Percentiles rank a stretch among this genome's conserved stretches.
phyloP scores from a whole-genome alignment of 768 basidiomycete genomes.

The Cytidiella melzeri region DNA sequence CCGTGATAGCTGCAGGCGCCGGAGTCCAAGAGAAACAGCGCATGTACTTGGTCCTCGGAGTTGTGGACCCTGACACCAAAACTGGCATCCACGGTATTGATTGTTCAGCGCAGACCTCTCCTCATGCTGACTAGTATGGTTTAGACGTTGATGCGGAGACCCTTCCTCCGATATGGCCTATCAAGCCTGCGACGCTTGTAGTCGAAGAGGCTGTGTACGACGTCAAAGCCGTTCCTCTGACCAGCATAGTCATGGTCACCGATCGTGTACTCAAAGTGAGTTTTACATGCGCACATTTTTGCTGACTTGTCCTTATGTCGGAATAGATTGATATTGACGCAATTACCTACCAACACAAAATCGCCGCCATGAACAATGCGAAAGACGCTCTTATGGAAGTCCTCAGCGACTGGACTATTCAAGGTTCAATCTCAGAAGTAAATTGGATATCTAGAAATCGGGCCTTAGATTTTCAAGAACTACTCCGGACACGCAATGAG shows the following conservation, averaged over 20 bases:
- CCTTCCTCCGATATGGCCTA: slow-evolving; percentile 77
- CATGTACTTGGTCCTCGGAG: slow-evolving; percentile 64
- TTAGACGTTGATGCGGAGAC: slow-evolving; percentile 53
- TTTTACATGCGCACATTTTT: background rate
- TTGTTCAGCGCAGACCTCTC: no score
- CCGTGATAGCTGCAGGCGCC: slow-evolving; percentile 37
- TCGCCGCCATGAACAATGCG: slow-evolving; percentile 54
- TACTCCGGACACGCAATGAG: slow-evolving; percentile 51
- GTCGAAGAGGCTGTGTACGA: slow-evolving; percentile 61
- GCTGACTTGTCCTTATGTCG: background rate
- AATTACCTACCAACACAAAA: slow-evolving; percentile 62
- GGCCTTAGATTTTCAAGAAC: slow-evolving; percentile 88
- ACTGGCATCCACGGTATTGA: no score
- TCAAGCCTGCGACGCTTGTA: slow-evolving; percentile 39
- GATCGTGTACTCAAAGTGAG: slow-evolving; percentile 63
- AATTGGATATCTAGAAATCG: slow-evolving; percentile 76
- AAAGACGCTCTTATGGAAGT: slow-evolving; percentile 43
- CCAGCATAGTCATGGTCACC: slow-evolving; percentile 74
- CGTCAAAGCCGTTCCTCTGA: slow-evolving; percentile 53
- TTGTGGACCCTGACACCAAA: slow-evolving; percentile 63
- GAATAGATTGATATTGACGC: slow-evolving; percentile 63
- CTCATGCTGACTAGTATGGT: no score
- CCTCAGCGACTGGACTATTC: slow-evolving; percentile 50
- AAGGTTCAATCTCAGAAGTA: slow-evolving; percentile 54
- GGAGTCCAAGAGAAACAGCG: slow-evolving; percentile 43